Base-by-base conservation (phyloP, 345 rosid genomes). In the Arabidopsis arenosa region DNA sequence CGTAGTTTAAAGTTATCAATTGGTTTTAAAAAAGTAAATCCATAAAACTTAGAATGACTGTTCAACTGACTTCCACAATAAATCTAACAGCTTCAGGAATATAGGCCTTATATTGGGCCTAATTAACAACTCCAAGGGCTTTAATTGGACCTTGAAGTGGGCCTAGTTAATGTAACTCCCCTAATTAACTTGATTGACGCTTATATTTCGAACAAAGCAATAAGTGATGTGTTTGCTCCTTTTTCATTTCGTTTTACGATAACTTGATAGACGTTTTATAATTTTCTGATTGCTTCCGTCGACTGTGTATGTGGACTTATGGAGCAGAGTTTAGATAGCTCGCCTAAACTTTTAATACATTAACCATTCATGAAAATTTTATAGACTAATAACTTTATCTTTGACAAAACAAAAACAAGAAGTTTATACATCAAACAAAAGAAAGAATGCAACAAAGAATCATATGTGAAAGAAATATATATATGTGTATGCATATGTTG, bases 371-470 rank as follows among this genome's bases (percentile, higher is more conserved):
- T 15, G 1, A 48, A 7, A 15, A 48, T 3, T 17, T 3, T 45
- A 6, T n/a, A 7, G 52, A 47, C 15, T 44, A 0, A 0, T 5
- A 32, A 14, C 7, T 32, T 6, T 43, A 54, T 43, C 1, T 28
- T 13, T 57, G 23, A 74, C 51, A 8, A 0, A 28, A 67, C 30
- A 41, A 49, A 26, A 58, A 45, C 15, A 37, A 75, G 7, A 36
- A 15, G 10, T 68, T 59, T 76, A n/a, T 62, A 76, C 75, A 61
- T 11, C 6, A 14, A 43, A 61, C 40, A 37, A 41, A 51, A 51
- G 2, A 75, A 76, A 41, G 55, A 76, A 76, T 76, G 47, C 79
- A 75, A 53, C 64, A 68, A 76, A 43, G 57, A 69, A 76, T 76
- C 75, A 26, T 33, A 61, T 10, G 33, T 12, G 5, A 55, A 21